Evolutionary conservation across 2,329 filamentous ascomycete species (phyloP).

Genomic region (Gaeumannomyces sp.): DNA sequence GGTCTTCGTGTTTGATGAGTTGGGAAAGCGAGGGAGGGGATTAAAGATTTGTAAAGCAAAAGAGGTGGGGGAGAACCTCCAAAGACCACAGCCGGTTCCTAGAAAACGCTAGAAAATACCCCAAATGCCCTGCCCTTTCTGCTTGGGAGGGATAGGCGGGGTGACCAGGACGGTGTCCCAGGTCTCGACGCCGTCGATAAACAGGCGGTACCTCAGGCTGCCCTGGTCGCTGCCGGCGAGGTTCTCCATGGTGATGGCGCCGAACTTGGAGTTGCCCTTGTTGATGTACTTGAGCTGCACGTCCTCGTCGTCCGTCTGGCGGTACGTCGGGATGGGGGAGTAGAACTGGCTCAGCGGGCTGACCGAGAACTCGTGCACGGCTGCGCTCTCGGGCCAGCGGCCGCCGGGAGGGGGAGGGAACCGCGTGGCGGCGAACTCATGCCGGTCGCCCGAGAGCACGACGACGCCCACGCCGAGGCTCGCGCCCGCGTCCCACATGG

Average conservation of each 20-base stretch:
- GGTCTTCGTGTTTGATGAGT: background rate
- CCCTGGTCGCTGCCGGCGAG: conserved; percentile 59
- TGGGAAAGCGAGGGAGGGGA: background rate
- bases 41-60: background rate
- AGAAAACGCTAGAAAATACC: conserved; percentile 21
- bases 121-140: conserved; percentile 39
- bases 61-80: background rate
- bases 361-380: conserved; percentile 86
- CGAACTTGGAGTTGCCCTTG: conserved; percentile 84
- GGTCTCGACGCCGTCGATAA: conserved; percentile 69
- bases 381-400: conserved; percentile 55
- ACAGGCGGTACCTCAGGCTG: conserved; percentile 72
- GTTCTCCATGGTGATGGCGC: conserved; percentile 70
- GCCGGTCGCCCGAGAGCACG: conserved; percentile 84
- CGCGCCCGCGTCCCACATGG: conserved; percentile 83
- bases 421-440: conserved; percentile 90
- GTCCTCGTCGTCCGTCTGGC: conserved; percentile 74
- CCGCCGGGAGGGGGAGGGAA: conserved; percentile 56
- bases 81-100: conserved; percentile 16
- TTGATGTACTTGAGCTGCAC: conserved; percentile 81
- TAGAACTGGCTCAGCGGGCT: conserved; percentile 94
- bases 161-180: conserved; percentile 61
- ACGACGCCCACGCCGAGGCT: conserved; percentile 67
- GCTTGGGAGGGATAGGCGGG: conserved; percentile 31
- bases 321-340: conserved; percentile 76